Base-by-base conservation (phyloP, 73 alveolate species). In the Durusdinium trenchii region DNA sequence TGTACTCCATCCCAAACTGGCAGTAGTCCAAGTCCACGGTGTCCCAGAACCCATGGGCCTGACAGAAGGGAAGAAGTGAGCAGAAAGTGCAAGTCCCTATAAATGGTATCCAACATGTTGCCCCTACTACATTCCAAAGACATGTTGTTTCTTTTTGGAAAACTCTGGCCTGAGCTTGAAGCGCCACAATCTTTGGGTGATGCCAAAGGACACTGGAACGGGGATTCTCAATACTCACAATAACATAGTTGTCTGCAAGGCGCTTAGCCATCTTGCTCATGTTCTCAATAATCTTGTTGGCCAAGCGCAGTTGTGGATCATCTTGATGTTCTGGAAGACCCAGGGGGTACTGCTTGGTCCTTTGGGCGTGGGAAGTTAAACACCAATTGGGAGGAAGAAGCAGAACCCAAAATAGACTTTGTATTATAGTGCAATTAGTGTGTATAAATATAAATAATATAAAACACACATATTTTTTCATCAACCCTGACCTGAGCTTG, bases 1-100 rank as follows among this genome's bases (percentile, higher is more conserved):
- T 73, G 84, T n/a, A 73, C 1, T 73, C 51, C 9, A 48, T 38
- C 3, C 51, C 84, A 3, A 0, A 73, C 84, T 38, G n/a, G 84
- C 84, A 73, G 52, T 38, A 38, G 84, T 73, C 84, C 35, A 73
- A 73, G 84, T 73, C 84, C 36, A 73, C 51, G 35, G 36, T n/a
- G 51, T 16, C 51, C 84, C 84, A 73, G 84, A 1, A 12, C 52
- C 84, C 52, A 32, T 26, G 3, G 45, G 20, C 81, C 42, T 32
- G 45, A 12, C 20, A 43, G 35, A 3, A 67, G 20, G n/a, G 42
- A 30, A 43, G 73, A 32, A 60, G 73, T 23, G 35, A 67, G 35
- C 45, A 67, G 14, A 67, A 60, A 32, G 30, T 23, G 20, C 18
- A 26, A 23, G 32, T 12, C 76, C 76, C 18, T 62, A 30, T 3